Conservation (phyloP, 495 filamentous ascomycete species). For the Pseudevernia furfuracea region DNA sequence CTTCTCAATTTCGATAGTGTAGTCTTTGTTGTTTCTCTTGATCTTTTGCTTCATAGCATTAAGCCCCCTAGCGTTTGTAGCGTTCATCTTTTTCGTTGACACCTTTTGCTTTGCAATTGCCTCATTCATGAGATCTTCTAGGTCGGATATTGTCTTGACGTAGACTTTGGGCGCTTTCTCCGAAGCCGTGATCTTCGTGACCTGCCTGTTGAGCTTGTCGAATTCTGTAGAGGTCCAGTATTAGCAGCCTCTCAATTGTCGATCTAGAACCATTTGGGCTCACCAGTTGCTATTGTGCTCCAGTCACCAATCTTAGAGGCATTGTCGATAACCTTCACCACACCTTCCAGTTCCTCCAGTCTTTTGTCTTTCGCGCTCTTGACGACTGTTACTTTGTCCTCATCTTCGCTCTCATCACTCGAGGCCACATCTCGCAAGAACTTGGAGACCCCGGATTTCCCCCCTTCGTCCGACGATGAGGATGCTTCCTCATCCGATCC, state of each 20-base stretch:
- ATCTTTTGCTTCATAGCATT: conserved; percentile 95
- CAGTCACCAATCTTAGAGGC: conserved; percentile 95
- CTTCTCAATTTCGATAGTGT: conserved; percentile 74
- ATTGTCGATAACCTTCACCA: conserved; percentile 85
- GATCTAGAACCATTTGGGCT: conserved; percentile 27
- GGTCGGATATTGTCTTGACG: conserved; percentile 83
- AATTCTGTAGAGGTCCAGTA: conserved; percentile 54
- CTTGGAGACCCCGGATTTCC: conserved; percentile 60
- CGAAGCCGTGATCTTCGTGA: conserved; percentile 66
- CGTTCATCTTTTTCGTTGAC: conserved; percentile 97
- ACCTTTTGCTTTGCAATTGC: conserved; percentile 90
- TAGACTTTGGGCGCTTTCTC: conserved; percentile 80
- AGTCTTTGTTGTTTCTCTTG: conserved; percentile 97
- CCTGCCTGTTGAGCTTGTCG: conserved; percentile 92
- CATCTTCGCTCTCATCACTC: conserved; percentile 77
- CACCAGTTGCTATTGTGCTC: conserved; percentile 83
- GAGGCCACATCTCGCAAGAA: conserved; percentile 71
- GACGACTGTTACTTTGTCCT: conserved; percentile 70
- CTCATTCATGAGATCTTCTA: conserved; percentile 95
- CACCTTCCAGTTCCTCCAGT: conserved; percentile 84
- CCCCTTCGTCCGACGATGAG: conserved; percentile 55
- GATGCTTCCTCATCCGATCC: conserved; percentile 33
- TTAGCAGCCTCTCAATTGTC: conserved; percentile 7
- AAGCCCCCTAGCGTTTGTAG: conserved; percentile 83
- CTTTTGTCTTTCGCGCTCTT: conserved; percentile 99